Evolutionary conservation across 176 grass and related monocot genomes (phyloP).

Genomic region (Aegilops sharonensis): DNA sequence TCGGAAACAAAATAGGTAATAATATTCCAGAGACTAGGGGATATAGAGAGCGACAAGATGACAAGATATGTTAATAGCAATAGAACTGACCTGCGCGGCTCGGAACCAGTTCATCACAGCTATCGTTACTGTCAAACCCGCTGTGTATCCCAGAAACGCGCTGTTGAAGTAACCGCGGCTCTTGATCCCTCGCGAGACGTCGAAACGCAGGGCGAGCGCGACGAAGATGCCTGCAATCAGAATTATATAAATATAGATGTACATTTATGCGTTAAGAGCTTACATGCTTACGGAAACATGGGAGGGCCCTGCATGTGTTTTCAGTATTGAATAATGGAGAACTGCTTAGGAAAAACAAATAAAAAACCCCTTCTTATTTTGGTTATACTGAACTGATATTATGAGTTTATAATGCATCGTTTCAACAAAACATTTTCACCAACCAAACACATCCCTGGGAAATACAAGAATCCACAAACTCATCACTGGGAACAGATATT

Average conservation of each 20-base stretch:
- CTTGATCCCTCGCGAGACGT: constrained; percentile 75
- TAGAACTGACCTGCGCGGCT: constrained; percentile 70
- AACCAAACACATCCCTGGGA: background rate
- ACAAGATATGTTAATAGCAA: background rate
- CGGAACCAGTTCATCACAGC: constrained; percentile 97
- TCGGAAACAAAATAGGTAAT: background rate
- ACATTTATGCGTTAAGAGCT: constrained; percentile 15
- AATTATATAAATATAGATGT: background rate
- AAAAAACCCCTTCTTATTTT: background rate
- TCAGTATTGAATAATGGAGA: background rate
- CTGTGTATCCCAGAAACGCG: constrained; percentile 76
- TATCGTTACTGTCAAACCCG: constrained; percentile 68
- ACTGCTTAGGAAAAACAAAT: background rate
- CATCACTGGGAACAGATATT: no score
- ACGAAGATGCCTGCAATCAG: constrained; percentile 74
- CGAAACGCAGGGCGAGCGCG: constrained; percentile 85
- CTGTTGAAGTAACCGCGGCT: constrained; percentile 67
- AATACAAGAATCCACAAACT: no score
- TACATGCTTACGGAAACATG: background rate
- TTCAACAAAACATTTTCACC: background rate
- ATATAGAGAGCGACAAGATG: background rate
- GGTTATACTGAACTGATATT: background rate
- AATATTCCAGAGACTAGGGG: background rate
- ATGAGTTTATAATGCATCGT: background rate
- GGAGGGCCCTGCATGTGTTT: background rate